These are phyloP conservation scores for Macrophomina phaseolina DNA, from an alignment of 2,329 filamentous ascomycete species.

Conservation along the genomic window DNA sequence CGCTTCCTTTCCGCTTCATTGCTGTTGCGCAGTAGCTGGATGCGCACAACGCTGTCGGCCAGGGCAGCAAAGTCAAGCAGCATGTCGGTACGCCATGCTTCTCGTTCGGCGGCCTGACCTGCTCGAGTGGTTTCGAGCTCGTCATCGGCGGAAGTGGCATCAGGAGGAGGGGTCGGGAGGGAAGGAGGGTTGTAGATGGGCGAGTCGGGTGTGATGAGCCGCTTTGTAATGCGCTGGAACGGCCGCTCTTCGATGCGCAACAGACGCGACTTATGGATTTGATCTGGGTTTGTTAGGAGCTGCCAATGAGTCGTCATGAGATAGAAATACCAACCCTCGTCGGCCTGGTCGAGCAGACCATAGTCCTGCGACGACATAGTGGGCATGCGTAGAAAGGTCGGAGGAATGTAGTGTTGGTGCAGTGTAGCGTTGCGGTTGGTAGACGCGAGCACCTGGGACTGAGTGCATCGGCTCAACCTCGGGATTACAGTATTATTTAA, in stretches of 20 bases:
- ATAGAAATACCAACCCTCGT: constrained; percentile 58
- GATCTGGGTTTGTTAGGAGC: constrained; percentile 58
- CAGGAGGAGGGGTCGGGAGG: constrained; percentile 71
- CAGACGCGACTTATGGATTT: constrained; percentile 85
- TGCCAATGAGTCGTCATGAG: constrained; percentile 7
- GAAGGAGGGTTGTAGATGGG: constrained; percentile 63
- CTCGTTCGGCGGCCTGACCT: constrained; percentile 55
- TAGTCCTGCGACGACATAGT: constrained; percentile 59
- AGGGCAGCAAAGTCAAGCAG: constrained; percentile 88
- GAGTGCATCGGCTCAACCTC: background rate
- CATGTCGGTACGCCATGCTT: constrained; percentile 80
- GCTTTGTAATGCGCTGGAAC: constrained; percentile 86
- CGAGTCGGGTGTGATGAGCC: constrained; percentile 72
- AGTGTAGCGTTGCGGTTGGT: background rate
- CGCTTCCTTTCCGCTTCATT: constrained; percentile 83
- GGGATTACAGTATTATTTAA: background rate
- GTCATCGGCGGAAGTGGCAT: constrained; percentile 53
- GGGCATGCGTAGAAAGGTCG: background rate
- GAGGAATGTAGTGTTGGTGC: background rate
- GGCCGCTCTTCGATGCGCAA: constrained; percentile 91
- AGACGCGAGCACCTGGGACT: background rate
- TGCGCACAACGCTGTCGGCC: constrained; percentile 82
- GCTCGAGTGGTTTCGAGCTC: constrained; percentile 52
- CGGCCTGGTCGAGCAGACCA: constrained; percentile 73
- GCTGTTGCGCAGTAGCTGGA: constrained; percentile 84